phyloP scores from a whole-genome alignment of 2,329 filamentous ascomycete genomes.

The Davidsoniella eucalypti region DNA sequence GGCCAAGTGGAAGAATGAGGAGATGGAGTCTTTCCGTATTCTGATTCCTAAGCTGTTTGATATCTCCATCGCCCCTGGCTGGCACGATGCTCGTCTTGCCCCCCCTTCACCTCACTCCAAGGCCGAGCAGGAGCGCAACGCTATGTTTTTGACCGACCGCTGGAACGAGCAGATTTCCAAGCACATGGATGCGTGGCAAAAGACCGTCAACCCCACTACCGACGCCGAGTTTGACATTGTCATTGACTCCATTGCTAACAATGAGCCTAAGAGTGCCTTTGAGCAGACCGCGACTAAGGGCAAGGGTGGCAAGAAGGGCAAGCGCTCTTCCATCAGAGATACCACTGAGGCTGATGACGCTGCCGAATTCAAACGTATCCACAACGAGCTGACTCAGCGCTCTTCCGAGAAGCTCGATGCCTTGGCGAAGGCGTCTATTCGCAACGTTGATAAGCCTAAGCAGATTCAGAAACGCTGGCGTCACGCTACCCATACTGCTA shows the following conservation, averaged over 20 bases:
- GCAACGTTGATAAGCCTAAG: constrained; percentile 4
- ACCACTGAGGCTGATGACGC: neutral
- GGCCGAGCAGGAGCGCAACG: constrained; percentile 37
- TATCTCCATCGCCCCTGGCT: constrained; percentile 36
- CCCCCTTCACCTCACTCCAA: constrained; percentile 29
- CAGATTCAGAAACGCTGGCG: constrained; percentile 11
- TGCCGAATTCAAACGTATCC: neutral
- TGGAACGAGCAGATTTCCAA: constrained; percentile 33
- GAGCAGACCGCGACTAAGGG: neutral
- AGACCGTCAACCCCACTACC: constrained; percentile 17
- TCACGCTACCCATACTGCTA: constrained; percentile 10
- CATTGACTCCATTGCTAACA: constrained; percentile 1
- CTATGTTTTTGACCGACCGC: constrained; percentile 29
- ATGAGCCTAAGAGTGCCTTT: neutral
- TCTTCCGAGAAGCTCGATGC: constrained; percentile 5
- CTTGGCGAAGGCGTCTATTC: constrained; percentile 12
- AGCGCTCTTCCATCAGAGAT: neutral
- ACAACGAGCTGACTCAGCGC: constrained; percentile 3
- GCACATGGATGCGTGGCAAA: constrained; percentile 28
- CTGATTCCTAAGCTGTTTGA: constrained; percentile 37
- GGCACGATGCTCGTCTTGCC: constrained; percentile 26
- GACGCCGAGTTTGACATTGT: constrained; percentile 10
- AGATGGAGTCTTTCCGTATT: constrained; percentile 30
- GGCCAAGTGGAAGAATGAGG: constrained; percentile 16
- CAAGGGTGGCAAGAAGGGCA: neutral